Conservation (phyloP, 768 basidiomycete genomes). For the Rhizopogon vulgaris region DNA sequence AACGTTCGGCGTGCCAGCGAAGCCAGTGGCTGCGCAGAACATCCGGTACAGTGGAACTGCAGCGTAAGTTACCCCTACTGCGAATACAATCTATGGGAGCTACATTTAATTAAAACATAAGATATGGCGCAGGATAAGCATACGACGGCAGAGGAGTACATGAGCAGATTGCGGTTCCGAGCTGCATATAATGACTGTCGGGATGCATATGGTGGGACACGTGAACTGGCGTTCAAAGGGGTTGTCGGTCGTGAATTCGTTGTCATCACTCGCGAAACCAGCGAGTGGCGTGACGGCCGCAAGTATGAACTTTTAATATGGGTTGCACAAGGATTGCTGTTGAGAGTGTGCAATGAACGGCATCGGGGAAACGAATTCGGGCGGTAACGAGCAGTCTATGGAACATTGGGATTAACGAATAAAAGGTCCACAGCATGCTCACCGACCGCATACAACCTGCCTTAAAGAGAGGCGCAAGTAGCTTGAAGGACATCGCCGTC, state of each 20-base stretch:
- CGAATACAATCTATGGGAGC: constrained; percentile 58
- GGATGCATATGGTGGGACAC: constrained; percentile 21
- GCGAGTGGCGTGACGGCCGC: neutral
- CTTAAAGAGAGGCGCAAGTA: neutral
- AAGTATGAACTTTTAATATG: neutral
- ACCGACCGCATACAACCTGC: neutral
- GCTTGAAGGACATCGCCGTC: constrained; percentile 5
- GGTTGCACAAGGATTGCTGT: neutral
- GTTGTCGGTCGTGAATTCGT: neutral
- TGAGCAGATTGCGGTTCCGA: constrained; percentile 67
- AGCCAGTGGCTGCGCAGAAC: constrained; percentile 97
- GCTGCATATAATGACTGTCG: constrained; percentile 42
- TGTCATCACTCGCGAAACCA: neutral
- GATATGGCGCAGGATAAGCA: constrained; percentile 19
- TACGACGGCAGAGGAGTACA: constrained; percentile 84
- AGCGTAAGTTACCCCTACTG: constrained; percentile 88
- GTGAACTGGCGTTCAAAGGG: constrained; percentile 9
- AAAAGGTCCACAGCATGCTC: neutral
- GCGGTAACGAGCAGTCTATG: neutral
- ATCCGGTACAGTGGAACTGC: constrained; percentile 96
- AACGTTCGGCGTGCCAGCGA: constrained; percentile 90
- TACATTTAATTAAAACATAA: constrained; percentile 2
- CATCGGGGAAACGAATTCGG: neutral
- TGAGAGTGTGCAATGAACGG: neutral
- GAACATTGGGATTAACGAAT: neutral